Evolutionary conservation across 2,329 filamentous ascomycete species (phyloP).

Genomic region (Ascochyta pisi): DNA sequence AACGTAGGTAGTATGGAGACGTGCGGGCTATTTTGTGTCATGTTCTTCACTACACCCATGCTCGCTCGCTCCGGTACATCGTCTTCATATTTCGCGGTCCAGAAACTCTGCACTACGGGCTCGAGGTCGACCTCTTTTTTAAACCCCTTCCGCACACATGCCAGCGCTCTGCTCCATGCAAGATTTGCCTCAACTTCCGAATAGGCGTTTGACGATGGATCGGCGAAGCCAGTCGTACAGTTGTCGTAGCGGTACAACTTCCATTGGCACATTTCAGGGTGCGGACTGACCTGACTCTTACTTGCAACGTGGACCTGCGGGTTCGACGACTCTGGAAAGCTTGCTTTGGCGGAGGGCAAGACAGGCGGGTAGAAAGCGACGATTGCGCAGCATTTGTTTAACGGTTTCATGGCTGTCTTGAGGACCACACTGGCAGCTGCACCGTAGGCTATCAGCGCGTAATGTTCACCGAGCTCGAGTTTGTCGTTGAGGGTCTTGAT

Average conservation of each 20-base stretch:
- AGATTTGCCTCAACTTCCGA: constrained; percentile 51
- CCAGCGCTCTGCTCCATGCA: constrained; percentile 53
- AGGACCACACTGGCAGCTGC: constrained; percentile 51
- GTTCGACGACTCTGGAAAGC: constrained; percentile 49
- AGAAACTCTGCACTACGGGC: constrained; percentile 41
- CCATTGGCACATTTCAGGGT: constrained; percentile 46
- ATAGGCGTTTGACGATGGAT: constrained; percentile 48
- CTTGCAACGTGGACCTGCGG: constrained; percentile 52
- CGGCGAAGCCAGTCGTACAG: constrained; percentile 52
- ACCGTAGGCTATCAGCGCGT: constrained; percentile 50
- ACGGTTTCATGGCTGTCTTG: constrained; percentile 50
- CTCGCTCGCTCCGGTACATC: constrained; percentile 40
- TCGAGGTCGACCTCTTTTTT: constrained; percentile 47
- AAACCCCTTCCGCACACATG: constrained; percentile 46
- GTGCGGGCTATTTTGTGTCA: constrained; percentile 45
- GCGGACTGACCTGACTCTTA: constrained; percentile 40
- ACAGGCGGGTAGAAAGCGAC: constrained; percentile 53
- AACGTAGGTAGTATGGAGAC: constrained; percentile 52
- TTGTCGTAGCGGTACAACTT: constrained; percentile 50
- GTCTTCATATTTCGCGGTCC: constrained; percentile 44
- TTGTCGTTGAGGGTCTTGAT: constrained; percentile 49
- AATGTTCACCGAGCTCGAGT: constrained; percentile 48
- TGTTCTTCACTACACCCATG: constrained; percentile 39
- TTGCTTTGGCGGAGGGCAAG: constrained; percentile 47
- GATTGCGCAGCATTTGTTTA: constrained; percentile 50